Evolutionary conservation across 2,329 filamentous ascomycete species (phyloP).

Genomic region (Alternaria metachromatica): DNA sequence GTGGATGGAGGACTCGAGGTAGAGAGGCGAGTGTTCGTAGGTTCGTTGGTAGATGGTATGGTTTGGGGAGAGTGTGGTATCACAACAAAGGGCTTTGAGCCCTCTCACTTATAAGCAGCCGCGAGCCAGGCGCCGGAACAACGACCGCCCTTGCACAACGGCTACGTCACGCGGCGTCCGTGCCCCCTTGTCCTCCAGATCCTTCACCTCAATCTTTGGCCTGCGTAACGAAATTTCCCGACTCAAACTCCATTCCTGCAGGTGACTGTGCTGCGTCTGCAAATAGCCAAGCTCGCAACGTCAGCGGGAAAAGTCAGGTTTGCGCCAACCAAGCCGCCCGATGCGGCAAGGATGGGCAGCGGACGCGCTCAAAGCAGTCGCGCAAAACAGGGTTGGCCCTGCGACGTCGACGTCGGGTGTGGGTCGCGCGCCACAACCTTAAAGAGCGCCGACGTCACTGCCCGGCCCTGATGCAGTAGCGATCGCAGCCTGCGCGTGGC

Average conservation of each 20-base stretch:
- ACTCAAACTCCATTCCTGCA: conserved; percentile 1
- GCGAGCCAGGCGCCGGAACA: not conserved
- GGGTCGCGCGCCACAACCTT: conserved; percentile 26
- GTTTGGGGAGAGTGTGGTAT: not conserved
- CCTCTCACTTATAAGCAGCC: conserved; percentile 35
- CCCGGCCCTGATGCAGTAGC: conserved; percentile 1
- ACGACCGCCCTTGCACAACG: conserved; percentile 1
- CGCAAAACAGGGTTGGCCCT: conserved; percentile 10
- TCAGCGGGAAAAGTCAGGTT: conserved; percentile 12
- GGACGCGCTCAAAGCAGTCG: conserved; percentile 16
- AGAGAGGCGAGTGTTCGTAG: not conserved
- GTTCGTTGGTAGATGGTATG: not conserved
- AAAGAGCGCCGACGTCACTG: conserved; percentile 17
- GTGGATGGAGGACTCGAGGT: not conserved
- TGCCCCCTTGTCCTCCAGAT: conserved; percentile 7
- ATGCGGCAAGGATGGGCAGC: conserved; percentile 22
- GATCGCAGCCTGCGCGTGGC: conserved; percentile 8
- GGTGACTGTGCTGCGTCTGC: conserved; percentile 1
- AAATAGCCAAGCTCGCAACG: conserved; percentile 9
- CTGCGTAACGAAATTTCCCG: conserved; percentile 1
- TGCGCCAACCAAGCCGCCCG: not conserved
- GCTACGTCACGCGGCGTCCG: conserved; percentile 17
- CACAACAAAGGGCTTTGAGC: conserved; percentile 62
- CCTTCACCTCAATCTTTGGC: not conserved
- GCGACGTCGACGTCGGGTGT: not conserved